Base-by-base conservation (phyloP, 306 rosid genomes). In the Dryas drummondii region DNA sequence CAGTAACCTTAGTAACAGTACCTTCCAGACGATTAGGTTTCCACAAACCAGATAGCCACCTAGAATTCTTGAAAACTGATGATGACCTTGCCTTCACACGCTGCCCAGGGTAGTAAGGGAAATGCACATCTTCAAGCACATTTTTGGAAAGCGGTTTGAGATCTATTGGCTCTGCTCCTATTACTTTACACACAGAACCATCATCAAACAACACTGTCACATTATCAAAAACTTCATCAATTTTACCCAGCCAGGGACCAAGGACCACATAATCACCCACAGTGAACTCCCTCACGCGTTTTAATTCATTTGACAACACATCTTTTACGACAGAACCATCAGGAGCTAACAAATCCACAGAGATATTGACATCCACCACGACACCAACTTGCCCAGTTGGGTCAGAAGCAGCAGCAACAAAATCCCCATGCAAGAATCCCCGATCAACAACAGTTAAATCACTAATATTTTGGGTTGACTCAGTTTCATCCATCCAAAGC, bases 11-110 rank as follows among this genome's bases (percentile, higher is more conserved):
- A 61, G 96, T 89, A 32, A 96, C 91, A 19, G 97, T 96, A 53
- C 99, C 99, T 88, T 96, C 97, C 87, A 92, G 79, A 70, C 98
- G 88, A 76, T 83, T 92, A 70, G 97, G 88, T 86, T 88, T 96
- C 99, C 99, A 96, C 88, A 87, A 86, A 84, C 99, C 99, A 71
- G 98, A 96, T 81, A 92, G 82, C 99, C 99, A 96, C 74, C 91
- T 85, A 75, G 99, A 84, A 82, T 92, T 86, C 88, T 92, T 96
- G 84, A 96, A 96, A 83, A 92, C 90, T 45, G 99, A 78, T 67
- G 98, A 94, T 45, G 98, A 94, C 75, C 91, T 87, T 52, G 97
- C 98, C 83, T 81, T 96, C 72, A 96, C 97, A 66, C 96, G 97
- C 83, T 92, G 99, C 51, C 99, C 99, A 45, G 99, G 99, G 84